Percentiles rank a stretch among this genome's conserved stretches.
Conservation (phyloP, 2,329 filamentous ascomycete species). For the Claviceps capensis region DNA sequence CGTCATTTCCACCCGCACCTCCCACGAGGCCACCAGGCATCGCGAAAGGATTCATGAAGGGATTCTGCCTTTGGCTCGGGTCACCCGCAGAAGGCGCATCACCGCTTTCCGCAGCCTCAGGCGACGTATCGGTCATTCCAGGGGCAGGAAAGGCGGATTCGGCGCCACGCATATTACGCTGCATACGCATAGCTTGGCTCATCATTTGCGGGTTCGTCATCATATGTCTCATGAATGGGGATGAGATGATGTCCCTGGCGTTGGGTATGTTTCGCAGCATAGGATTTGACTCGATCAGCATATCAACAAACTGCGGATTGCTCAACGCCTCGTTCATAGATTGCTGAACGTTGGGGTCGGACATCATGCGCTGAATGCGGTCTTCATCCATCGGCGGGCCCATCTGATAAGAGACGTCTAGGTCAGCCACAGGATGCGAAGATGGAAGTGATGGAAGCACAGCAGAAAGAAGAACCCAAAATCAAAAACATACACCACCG, state of each 20-base stretch:
- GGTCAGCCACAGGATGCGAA: conserved; percentile 12
- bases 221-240: conserved; percentile 80
- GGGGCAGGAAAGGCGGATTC: conserved; percentile 69
- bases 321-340: conserved; percentile 90
- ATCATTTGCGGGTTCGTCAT: conserved; percentile 83
- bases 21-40: conserved; percentile 12
- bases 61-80: conserved; percentile 22
- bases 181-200: conserved; percentile 70
- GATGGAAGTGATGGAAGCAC: no score
- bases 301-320: conserved; percentile 87
- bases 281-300: conserved; percentile 87
- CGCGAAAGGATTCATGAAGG: conserved; percentile 26
- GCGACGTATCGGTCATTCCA: conserved; percentile 78
- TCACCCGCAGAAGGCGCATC: conserved; percentile 17
- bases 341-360: conserved; percentile 74
- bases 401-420: conserved; percentile 46
- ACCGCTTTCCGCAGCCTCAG: conserved; percentile 29
- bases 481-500: conserved; percentile 59
- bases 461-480: background rate
- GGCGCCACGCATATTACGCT: conserved; percentile 50
- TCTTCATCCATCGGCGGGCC: conserved; percentile 73
- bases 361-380: conserved; percentile 69
- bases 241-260: conserved; percentile 73
- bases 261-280: conserved; percentile 62
- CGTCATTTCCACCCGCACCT: conserved; percentile 8